Evolutionary conservation across 306 rosid genomes (phyloP).

Genomic region (Citrullus mucosospermus): DNA sequence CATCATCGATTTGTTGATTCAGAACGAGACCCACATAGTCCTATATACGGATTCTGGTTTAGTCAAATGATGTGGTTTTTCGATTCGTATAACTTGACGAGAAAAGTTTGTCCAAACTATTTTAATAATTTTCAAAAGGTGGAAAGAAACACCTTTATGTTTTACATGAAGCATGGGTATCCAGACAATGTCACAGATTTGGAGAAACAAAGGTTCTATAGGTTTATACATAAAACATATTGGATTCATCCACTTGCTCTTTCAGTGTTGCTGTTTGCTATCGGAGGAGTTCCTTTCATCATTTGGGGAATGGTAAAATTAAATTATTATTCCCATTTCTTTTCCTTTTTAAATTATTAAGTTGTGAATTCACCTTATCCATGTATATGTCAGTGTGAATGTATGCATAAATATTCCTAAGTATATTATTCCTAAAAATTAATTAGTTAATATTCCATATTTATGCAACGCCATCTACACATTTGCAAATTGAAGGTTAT

Average conservation of each 20-base stretch:
- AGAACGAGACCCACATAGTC: conserved; percentile 59
- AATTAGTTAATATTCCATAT: too few species aligned
- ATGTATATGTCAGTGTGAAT: too few species aligned
- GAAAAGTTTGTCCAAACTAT: not conserved
- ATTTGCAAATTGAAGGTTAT: too few species aligned
- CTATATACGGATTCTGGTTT: conserved; percentile 8
- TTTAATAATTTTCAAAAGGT: not conserved
- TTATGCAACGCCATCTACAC: too few species aligned
- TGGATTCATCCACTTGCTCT: conserved; percentile 26
- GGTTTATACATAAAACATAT: not conserved
- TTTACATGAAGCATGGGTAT: conserved; percentile 36
- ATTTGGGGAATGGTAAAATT: conserved; percentile 51
- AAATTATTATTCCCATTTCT: too few species aligned
- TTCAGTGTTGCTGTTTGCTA: conserved; percentile 36
- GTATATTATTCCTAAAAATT: too few species aligned
- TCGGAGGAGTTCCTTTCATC: conserved; percentile 49
- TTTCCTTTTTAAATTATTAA: too few species aligned
- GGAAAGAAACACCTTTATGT: not conserved
- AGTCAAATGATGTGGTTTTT: conserved; percentile 55
- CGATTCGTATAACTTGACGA: conserved; percentile 25
- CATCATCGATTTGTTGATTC: conserved; percentile 61
- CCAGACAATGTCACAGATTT: conserved; percentile 42
- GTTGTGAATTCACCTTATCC: too few species aligned
- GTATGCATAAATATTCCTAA: too few species aligned
- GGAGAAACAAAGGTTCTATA: conserved; percentile 34